Percentiles rank a stretch among this genome's conserved stretches.
phyloP scores from a whole-genome alignment of 2,329 filamentous ascomycete genomes.

The Nigrospora osmanthi region DNA sequence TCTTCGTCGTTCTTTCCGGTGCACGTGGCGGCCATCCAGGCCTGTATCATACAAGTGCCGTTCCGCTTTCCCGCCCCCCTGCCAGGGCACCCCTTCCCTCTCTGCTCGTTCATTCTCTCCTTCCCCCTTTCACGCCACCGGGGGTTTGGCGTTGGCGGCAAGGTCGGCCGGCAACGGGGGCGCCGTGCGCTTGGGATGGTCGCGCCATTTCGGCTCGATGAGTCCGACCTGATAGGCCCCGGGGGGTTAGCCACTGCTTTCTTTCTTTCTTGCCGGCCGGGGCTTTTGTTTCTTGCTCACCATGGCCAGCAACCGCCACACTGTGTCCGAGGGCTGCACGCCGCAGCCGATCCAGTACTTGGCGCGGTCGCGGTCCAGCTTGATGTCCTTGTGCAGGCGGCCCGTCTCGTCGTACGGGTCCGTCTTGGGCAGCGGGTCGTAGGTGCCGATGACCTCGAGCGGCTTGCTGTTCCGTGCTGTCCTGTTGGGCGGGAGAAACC shows the following conservation, averaged over 20 bases:
- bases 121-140: background rate
- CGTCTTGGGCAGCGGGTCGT: constrained; percentile 59
- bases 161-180: constrained; percentile 14
- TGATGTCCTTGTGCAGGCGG: constrained; percentile 81
- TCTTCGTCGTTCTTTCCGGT: too few species aligned
- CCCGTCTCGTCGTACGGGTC: constrained; percentile 54
- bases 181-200: constrained; percentile 16
- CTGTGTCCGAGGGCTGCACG: constrained; percentile 85
- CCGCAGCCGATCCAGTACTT: constrained; percentile 97
- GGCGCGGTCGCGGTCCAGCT: constrained; percentile 71
- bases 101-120: too few species aligned
- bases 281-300: constrained; percentile 31
- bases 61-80: too few species aligned
- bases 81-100: too few species aligned
- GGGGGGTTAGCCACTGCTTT: background rate
- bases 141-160: constrained; percentile 2
- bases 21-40: too few species aligned
- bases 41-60: too few species aligned
- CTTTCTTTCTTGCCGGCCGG: background rate
- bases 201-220: constrained; percentile 27
- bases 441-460: constrained; percentile 84
- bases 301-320: constrained; percentile 80
- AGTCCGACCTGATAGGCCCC: constrained; percentile 27
- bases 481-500: constrained; percentile 33
- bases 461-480: constrained; percentile 82